phyloP scores from a whole-genome alignment of 805 yeast genomes.

The Suhomyces kilbournensis region DNA sequence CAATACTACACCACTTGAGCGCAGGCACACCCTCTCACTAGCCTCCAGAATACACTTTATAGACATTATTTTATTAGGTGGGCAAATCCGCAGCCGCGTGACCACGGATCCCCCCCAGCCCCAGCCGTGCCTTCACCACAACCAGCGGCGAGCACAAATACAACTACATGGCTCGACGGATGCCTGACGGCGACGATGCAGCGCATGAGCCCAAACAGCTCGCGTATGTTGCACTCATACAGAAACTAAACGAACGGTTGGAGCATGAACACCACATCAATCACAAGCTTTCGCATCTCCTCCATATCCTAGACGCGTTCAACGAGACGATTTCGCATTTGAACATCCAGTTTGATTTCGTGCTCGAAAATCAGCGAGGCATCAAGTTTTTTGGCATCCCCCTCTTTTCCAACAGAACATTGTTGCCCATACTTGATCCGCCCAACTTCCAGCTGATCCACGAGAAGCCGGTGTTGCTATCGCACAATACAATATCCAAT shows the following conservation, averaged over 20 bases:
- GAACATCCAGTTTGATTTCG: slow-evolving; percentile 32
- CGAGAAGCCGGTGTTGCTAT: slow-evolving; percentile 32
- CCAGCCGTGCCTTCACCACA: background rate
- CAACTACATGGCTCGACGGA: background rate
- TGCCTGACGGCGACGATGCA: background rate
- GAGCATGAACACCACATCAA: slow-evolving; percentile 2
- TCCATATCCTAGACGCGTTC: slow-evolving; percentile 7
- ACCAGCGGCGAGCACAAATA: background rate
- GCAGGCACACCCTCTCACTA: background rate
- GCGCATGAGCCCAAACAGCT: slow-evolving; percentile 1
- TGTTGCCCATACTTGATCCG: slow-evolving; percentile 51
- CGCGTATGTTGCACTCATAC: slow-evolving; percentile 6
- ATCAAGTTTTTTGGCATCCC: slow-evolving; percentile 51
- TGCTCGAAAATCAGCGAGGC: slow-evolving; percentile 57
- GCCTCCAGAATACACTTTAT: background rate
- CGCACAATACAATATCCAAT: slow-evolving; percentile 23
- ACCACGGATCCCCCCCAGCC: background rate
- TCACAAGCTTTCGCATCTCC: slow-evolving; percentile 7
- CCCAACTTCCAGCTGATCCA: slow-evolving; percentile 44
- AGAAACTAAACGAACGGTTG: slow-evolving; percentile 3
- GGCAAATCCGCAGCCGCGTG: background rate
- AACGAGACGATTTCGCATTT: slow-evolving; percentile 6
- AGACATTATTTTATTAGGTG: too few species aligned
- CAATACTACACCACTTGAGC: background rate
- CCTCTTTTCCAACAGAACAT: slow-evolving; percentile 42